Percentiles rank a stretch among this genome's conserved stretches.
phyloP scores from a whole-genome alignment of 208 protist genomes.

The Zelonia costaricensis region DNA sequence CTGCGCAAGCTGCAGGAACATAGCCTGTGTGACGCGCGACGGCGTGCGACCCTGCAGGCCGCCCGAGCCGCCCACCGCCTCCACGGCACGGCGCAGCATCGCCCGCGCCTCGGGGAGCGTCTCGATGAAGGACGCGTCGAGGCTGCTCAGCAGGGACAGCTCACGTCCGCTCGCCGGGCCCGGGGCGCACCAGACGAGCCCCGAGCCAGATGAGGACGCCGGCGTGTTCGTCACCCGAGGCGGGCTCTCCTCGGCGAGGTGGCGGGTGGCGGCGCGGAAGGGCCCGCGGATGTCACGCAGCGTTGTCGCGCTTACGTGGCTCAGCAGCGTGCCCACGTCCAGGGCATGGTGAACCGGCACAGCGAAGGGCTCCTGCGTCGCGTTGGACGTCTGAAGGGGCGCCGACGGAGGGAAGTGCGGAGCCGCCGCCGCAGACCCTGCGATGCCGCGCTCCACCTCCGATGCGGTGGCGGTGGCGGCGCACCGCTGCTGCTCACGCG shows the following conservation, averaged over 20 bases:
- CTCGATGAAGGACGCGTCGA: constrained; percentile 54
- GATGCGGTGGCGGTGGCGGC: no score
- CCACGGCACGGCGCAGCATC: constrained; percentile 50
- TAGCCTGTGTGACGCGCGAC: constrained; percentile 45
- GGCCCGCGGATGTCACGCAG: constrained; percentile 34
- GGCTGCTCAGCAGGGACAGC: constrained; percentile 44
- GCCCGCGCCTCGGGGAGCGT: constrained; percentile 62
- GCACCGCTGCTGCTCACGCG: constrained; percentile 23
- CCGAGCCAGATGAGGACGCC: neutral
- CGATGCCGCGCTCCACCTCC: no score
- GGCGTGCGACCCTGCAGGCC: constrained; percentile 18
- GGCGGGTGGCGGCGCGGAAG: constrained; percentile 41
- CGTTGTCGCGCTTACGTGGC: constrained; percentile 35
- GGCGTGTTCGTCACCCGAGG: constrained; percentile 4
- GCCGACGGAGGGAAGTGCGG: neutral
- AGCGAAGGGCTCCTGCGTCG: constrained; percentile 26
- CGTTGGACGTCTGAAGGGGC: no score
- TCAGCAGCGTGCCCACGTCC: constrained; percentile 64
- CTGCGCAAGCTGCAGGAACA: constrained; percentile 68
- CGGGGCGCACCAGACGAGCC: constrained; percentile 21
- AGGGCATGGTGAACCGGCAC: constrained; percentile 54
- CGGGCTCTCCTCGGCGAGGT: constrained; percentile 21
- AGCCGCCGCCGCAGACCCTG: neutral
- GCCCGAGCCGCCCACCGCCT: constrained; percentile 35
- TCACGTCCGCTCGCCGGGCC: constrained; percentile 37